Conservation (phyloP, 345 rosid genomes). For the Geranium brycei region DNA sequence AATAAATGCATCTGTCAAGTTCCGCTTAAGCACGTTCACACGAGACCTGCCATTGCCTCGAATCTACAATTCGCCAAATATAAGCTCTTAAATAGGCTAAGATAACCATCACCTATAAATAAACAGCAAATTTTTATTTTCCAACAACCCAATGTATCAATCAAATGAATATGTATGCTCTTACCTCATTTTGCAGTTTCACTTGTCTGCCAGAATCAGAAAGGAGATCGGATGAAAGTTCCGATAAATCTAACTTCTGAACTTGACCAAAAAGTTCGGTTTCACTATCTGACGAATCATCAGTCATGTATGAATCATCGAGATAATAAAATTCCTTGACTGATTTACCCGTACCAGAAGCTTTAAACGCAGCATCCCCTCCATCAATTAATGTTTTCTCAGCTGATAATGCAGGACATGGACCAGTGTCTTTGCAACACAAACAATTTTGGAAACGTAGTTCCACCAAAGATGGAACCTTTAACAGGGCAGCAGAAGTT, state of each 20-base stretch:
- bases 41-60: conserved; percentile 5
- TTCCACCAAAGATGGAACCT: conserved; percentile 35
- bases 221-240: conserved; percentile 8
- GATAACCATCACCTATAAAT: conserved; percentile 6
- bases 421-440: conserved; percentile 35
- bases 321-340: conserved; percentile 3
- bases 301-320: neutral
- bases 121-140: conserved; percentile 4
- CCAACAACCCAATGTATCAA: neutral
- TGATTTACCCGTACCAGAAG: conserved; percentile 6
- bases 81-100: conserved; percentile 15
- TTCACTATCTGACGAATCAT: conserved; percentile 7
- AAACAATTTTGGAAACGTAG: conserved; percentile 40
- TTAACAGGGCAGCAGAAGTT: conserved; percentile 27
- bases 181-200: conserved; percentile 10
- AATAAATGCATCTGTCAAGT: conserved; percentile 4
- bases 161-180: neutral
- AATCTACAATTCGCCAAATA: conserved; percentile 18
- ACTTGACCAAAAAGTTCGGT: conserved; percentile 13
- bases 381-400: conserved; percentile 9
- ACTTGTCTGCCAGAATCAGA: conserved; percentile 3
- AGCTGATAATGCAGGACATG: conserved; percentile 24
- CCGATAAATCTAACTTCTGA: conserved; percentile 4
- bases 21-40: conserved; percentile 8
- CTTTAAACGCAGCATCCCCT: conserved; percentile 10